Conservation (phyloP, 2,329 filamentous ascomycete species). For the Ceratocystis lukuohia region DNA sequence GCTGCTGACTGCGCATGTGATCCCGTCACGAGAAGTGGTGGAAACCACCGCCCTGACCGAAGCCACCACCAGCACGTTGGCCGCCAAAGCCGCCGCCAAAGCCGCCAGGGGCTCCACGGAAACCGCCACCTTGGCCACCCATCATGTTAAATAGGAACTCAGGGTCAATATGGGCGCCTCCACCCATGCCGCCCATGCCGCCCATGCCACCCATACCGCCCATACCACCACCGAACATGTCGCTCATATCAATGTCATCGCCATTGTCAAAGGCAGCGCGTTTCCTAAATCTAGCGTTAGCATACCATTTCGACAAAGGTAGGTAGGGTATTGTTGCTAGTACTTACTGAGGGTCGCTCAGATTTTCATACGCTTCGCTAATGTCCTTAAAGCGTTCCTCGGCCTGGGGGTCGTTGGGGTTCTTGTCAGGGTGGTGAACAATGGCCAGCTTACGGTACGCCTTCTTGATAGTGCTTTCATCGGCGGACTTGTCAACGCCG, state of each 20-base stretch:
- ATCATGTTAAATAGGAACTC: conserved; percentile 77
- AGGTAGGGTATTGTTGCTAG: conserved; percentile 1
- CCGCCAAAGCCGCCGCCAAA: conserved; percentile 31
- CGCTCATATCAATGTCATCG: conserved; percentile 74
- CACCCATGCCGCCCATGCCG: conserved; percentile 46
- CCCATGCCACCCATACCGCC: conserved; percentile 49
- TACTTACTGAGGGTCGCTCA: conserved; percentile 83
- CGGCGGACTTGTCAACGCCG: conserved; percentile 71
- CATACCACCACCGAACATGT: conserved; percentile 64
- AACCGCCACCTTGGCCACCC: conserved; percentile 45
- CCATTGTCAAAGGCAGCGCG: conserved; percentile 83
- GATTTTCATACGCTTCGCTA: conserved; percentile 87
- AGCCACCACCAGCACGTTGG: conserved; percentile 36
- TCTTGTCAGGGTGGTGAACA: conserved; percentile 94
- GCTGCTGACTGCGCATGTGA: not conserved
- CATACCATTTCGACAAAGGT: conserved; percentile 24
- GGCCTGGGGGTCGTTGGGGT: conserved; percentile 69
- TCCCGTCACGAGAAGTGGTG: conserved; percentile 38
- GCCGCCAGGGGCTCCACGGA: conserved; percentile 33
- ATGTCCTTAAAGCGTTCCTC: conserved; percentile 96
- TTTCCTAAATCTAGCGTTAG: conserved; percentile 44
- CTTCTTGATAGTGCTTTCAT: conserved; percentile 80
- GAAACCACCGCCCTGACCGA: conserved; percentile 41
- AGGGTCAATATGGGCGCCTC: conserved; percentile 56
- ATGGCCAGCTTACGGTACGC: conserved; percentile 93